phyloP scores from a whole-genome alignment of 345 rosid genomes.

The Linum tenue region DNA sequence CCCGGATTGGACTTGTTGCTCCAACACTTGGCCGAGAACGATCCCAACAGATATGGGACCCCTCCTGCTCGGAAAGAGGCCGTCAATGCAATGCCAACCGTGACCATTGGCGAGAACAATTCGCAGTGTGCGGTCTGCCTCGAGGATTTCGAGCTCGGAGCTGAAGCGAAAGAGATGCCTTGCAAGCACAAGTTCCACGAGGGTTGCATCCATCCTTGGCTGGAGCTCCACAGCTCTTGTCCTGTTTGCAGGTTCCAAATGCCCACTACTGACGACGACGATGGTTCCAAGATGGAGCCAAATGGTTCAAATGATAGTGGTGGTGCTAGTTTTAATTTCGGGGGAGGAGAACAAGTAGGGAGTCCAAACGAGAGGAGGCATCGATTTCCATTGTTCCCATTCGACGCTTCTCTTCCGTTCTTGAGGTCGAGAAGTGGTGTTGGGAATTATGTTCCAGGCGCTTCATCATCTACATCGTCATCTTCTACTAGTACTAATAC shows the following conservation, averaged over 20 bases:
- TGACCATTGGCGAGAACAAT: slow-evolving; percentile 15
- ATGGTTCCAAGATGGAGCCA: slow-evolving; percentile 10
- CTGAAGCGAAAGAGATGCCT: slow-evolving; percentile 51
- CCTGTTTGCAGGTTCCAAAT: slow-evolving; percentile 46
- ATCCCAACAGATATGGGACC: slow-evolving; percentile 27
- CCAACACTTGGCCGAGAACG: slow-evolving; percentile 34
- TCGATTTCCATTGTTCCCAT: slow-evolving; percentile 25
- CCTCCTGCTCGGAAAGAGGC: slow-evolving; percentile 32
- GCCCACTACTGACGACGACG: slow-evolving; percentile 16
- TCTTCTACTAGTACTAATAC: not conserved
- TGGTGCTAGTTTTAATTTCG: not conserved
- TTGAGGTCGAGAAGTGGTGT: slow-evolving; percentile 13
- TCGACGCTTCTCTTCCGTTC: slow-evolving; percentile 19
- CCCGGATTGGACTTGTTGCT: slow-evolving; percentile 37
- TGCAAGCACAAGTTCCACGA: slow-evolving; percentile 56
- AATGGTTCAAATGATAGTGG: slow-evolving; percentile 7
- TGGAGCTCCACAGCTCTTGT: slow-evolving; percentile 50
- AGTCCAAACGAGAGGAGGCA: slow-evolving; percentile 17
- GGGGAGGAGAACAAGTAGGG: not conserved
- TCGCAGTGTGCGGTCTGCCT: slow-evolving; percentile 40
- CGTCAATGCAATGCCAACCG: slow-evolving; percentile 32
- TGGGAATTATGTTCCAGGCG: slow-evolving; percentile 13
- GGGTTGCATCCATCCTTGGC: slow-evolving; percentile 49
- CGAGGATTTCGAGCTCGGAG: slow-evolving; percentile 50
- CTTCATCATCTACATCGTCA: not conserved